These are phyloP conservation scores for Daldinia decipiens DNA, from an alignment of 495 filamentous ascomycete species.

Conservation along the genomic window DNA sequence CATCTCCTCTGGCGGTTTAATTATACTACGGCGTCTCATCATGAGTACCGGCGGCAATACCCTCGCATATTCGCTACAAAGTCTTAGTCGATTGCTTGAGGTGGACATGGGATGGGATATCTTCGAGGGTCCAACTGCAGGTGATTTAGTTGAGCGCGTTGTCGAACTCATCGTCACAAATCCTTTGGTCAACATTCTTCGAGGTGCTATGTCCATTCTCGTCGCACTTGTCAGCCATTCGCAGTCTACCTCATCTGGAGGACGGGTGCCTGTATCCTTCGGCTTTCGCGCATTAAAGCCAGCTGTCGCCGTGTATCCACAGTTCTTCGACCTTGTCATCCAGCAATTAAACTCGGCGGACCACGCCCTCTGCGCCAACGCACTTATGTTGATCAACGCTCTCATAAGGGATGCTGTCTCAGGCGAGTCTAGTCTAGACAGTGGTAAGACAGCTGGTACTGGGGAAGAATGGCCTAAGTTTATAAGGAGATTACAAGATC, in stretches of 20 bases:
- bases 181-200: conserved; percentile 95
- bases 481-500: conserved; percentile 90
- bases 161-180: conserved; percentile 96
- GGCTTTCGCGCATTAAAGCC: conserved; percentile 93
- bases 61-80: conserved; percentile 91
- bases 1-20: conserved; percentile 86
- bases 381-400: conserved; percentile 92
- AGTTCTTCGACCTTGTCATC: conserved; percentile 95
- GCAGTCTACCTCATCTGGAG: conserved; percentile 58
- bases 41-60: conserved; percentile 91
- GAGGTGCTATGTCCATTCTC: conserved; percentile 95
- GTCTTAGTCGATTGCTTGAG: conserved; percentile 84
- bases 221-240: conserved; percentile 92
- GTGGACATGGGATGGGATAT: conserved; percentile 98
- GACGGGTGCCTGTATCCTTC: conserved; percentile 65
- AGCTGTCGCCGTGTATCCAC: conserved; percentile 87
- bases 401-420: conserved; percentile 92
- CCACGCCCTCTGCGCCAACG: conserved; percentile 95
- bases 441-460: conserved; percentile 46
- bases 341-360: conserved; percentile 89
- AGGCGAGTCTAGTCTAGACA: conserved; percentile 63
- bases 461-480: conserved; percentile 93
- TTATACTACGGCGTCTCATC: conserved; percentile 80
- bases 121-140: conserved; percentile 61
- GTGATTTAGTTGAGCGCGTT: conserved; percentile 72